Evolutionary conservation across 2,329 filamentous ascomycete species (phyloP).

Genomic region (Mollisia scopiformis): DNA sequence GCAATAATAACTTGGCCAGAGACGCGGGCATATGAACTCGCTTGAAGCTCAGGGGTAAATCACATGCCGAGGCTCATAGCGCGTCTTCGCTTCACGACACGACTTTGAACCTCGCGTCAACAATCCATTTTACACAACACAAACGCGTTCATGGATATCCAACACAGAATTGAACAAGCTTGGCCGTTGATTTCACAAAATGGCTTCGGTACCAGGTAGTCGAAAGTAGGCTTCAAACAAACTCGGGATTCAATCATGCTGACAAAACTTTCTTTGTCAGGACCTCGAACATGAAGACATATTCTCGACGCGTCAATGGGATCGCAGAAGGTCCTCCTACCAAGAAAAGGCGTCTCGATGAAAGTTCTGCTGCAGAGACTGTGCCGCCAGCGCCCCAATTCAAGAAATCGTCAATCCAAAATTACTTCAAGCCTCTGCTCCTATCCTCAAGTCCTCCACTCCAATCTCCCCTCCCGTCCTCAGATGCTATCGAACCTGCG

Average conservation of each 20-base stretch:
- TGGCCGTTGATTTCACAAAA: background rate
- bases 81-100: background rate
- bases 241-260: background rate
- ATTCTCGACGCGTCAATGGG: slow-evolving; percentile 29
- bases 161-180: background rate
- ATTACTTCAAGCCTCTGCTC: slow-evolving; percentile 31
- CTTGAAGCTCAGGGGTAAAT: background rate
- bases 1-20: background rate
- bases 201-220: background rate
- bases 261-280: slow-evolving; percentile 14
- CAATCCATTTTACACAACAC: background rate
- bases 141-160: background rate
- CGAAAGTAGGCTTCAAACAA: background rate
- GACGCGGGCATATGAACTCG: background rate
- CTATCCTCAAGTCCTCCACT: slow-evolving; percentile 20
- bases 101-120: background rate
- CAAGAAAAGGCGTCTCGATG: slow-evolving; percentile 25
- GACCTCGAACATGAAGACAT: slow-evolving; percentile 25
- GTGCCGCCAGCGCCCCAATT: slow-evolving; percentile 14
- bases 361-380: background rate
- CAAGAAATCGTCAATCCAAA: slow-evolving; percentile 27
- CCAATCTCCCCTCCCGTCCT: slow-evolving; percentile 8
- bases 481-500: slow-evolving; percentile 15
- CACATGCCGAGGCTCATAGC: background rate
- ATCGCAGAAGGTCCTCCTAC: slow-evolving; percentile 14